Percentiles rank a stretch among this genome's conserved stretches.
Conservation (phyloP, 495 filamentous ascomycete genomes). For the Podospora fimiseda region DNA sequence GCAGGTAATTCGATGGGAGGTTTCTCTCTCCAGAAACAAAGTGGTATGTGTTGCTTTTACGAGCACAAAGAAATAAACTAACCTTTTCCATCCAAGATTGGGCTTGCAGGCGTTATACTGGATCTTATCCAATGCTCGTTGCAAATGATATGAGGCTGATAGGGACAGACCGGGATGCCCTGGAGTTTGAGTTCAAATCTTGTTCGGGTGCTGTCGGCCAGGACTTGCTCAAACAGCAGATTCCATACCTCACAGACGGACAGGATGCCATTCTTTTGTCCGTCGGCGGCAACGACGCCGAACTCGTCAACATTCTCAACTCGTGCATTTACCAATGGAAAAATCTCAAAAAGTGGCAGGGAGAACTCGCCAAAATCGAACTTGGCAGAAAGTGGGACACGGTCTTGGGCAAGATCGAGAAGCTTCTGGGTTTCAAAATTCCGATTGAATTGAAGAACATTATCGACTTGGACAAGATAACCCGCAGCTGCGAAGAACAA, state of each 20-base stretch:
- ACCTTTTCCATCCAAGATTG: background rate
- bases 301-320: background rate
- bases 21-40: too few species aligned
- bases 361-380: too few species aligned
- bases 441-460: too few species aligned
- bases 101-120: background rate
- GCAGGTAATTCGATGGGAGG: background rate
- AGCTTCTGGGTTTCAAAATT: too few species aligned
- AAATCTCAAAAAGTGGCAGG: too few species aligned
- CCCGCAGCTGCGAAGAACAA: too few species aligned
- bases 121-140: background rate
- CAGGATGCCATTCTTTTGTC: background rate
- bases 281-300: background rate
- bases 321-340: background rate
- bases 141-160: background rate
- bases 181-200: background rate
- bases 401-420: too few species aligned
- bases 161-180: background rate
- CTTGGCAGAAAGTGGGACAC: too few species aligned
- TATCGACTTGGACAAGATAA: too few species aligned
- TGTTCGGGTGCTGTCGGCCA: background rate
- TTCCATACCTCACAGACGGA: background rate
- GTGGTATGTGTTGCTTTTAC: background rate
- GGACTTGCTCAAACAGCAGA: background rate
- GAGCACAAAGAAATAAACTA: background rate